Conservation (phyloP, 73 alveolate genomes). For the Paramecium tetraurelia region DNA sequence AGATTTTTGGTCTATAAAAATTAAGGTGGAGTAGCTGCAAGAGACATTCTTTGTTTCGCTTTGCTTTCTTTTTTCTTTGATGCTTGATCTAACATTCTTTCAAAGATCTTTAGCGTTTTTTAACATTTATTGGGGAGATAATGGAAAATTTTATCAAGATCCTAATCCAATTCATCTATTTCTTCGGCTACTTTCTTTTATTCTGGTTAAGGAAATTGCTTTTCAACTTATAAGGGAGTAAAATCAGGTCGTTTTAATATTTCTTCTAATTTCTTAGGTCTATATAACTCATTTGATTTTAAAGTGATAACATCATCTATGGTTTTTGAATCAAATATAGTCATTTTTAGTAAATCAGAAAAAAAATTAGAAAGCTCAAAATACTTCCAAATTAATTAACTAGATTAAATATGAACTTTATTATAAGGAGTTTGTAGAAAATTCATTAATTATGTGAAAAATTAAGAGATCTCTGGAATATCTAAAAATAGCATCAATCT, state of each 20-base stretch:
- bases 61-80: not conserved
- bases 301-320: not conserved
- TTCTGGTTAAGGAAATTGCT: not conserved
- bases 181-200: slow-evolving; percentile 18
- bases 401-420: not conserved
- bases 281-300: not conserved
- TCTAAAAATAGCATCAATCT: slow-evolving; percentile 20
- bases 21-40: not conserved
- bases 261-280: not conserved
- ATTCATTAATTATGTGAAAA: not conserved
- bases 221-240: slow-evolving; percentile 12
- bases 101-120: not conserved
- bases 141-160: not conserved
- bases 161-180: not conserved
- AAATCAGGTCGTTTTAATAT: not conserved
- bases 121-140: not conserved
- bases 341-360: not conserved
- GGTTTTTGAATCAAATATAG: not conserved
- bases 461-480: slow-evolving; percentile 22
- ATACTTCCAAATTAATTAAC: not conserved
- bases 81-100: slow-evolving; percentile 14
- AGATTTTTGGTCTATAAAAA: not conserved
- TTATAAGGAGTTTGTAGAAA: not conserved
- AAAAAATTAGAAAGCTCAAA: not conserved
- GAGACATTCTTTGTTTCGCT: not conserved